A percentile compares a stretch with the other conserved stretches of the same genome.
Evolutionary conservation across 2,329 filamentous ascomycete genomes (phyloP).

Genomic region (Paraconiothyrium sp.): DNA sequence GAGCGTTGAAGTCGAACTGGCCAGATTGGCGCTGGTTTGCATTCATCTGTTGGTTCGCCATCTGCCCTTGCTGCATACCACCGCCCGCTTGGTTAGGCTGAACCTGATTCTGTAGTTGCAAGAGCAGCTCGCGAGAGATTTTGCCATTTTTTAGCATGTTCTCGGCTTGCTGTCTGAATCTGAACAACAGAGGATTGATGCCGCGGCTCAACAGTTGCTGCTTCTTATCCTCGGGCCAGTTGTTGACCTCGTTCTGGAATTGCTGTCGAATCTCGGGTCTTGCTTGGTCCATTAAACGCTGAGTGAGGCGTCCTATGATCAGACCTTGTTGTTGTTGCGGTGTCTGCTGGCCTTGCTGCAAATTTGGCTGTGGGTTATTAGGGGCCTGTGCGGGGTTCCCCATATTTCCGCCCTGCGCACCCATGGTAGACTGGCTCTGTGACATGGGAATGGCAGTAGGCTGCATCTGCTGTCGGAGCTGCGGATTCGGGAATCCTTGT

Average conservation of each 20-base stretch:
- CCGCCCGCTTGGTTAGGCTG: conserved; percentile 33
- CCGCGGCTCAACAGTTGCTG: conserved; percentile 56
- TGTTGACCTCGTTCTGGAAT: conserved; percentile 54
- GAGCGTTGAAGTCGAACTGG: conserved; percentile 62
- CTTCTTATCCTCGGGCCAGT: conserved; percentile 57
- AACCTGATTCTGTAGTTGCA: neutral
- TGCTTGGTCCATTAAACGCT: conserved; percentile 57
- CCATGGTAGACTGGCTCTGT: conserved; percentile 43
- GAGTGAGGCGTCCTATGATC: conserved; percentile 56
- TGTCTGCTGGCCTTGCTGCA: conserved; percentile 37
- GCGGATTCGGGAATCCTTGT: conserved; percentile 56
- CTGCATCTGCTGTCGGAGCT: conserved; percentile 62
- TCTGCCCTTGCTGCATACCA: conserved; percentile 49
- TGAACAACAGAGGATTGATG: conserved; percentile 61
- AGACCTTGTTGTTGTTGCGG: conserved; percentile 37
- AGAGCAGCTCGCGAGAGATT: conserved; percentile 24
- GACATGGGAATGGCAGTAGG: conserved; percentile 58
- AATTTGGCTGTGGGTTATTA: conserved; percentile 43
- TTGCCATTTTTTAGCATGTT: conserved; percentile 36
- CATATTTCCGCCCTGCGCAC: conserved; percentile 38
- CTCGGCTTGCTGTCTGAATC: conserved; percentile 61
- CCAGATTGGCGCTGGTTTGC: conserved; percentile 41
- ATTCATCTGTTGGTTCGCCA: conserved; percentile 39
- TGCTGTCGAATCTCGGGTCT: conserved; percentile 60
- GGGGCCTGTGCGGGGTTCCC: conserved; percentile 39